phyloP scores from a whole-genome alignment of 768 basidiomycete species.

The Suillus cothurnatus region DNA sequence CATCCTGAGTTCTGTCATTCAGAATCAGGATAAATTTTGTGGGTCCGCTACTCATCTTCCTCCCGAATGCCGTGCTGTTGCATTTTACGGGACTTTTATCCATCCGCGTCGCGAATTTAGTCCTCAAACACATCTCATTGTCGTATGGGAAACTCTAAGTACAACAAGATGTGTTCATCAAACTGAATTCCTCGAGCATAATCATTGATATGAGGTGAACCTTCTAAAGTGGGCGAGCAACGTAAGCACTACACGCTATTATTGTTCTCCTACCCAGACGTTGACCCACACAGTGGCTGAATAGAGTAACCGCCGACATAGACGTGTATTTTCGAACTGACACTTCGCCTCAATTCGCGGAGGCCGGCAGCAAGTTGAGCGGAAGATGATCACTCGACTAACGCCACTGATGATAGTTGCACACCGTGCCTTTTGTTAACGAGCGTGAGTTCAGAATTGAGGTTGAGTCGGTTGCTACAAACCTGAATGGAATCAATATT shows the following conservation, averaged over 20 bases:
- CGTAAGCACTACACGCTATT: neutral
- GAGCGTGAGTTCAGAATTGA: neutral
- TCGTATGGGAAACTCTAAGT: neutral
- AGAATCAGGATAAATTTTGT: neutral
- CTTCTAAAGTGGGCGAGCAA: neutral
- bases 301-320: neutral
- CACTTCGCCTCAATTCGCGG: neutral
- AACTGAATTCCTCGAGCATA: neutral
- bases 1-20: neutral
- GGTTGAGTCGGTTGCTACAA: neutral
- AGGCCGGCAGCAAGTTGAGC: neutral
- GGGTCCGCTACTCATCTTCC: too few relatives aligned
- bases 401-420: constrained; percentile 2
- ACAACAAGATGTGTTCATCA: neutral
- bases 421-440: neutral
- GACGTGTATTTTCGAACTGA: neutral
- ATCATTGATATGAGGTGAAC: neutral
- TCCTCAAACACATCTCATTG: neutral
- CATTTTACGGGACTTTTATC: neutral
- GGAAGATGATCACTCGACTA: neutral
- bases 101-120: too few relatives aligned
- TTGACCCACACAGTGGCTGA: neutral
- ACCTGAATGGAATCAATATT: neutral
- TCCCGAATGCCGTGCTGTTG: neutral
- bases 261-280: too few relatives aligned